A percentile compares a stretch with the other conserved stretches of the same genome.
phyloP scores from a whole-genome alignment of 2,329 filamentous ascomycete species.

The Phaeosphaeriaceae sp. region DNA sequence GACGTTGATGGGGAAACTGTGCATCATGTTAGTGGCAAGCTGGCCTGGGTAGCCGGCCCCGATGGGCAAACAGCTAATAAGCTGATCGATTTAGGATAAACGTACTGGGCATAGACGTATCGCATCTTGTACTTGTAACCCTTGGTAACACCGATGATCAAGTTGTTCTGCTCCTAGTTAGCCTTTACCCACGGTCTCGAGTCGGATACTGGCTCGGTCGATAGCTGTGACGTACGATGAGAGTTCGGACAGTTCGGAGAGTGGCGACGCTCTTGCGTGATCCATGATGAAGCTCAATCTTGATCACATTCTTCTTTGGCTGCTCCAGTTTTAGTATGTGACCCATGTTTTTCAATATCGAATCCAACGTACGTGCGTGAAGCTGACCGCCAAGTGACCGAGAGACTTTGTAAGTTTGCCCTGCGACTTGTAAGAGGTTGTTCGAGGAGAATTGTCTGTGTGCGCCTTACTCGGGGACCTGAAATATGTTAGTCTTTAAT shows the following conservation, averaged over 20 bases:
- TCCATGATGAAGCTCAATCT: constrained; percentile 99
- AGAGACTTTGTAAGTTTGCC: constrained; percentile 98
- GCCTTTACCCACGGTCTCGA: constrained; percentile 13
- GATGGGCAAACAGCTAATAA: background rate
- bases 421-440: constrained; percentile 48
- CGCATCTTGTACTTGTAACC: constrained; percentile 99
- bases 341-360: constrained; percentile 1
- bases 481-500: constrained; percentile 20
- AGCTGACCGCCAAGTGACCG: constrained; percentile 94
- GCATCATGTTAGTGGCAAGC: constrained; percentile 16
- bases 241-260: constrained; percentile 94
- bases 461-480: constrained; percentile 42
- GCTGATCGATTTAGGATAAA: constrained; percentile 9
- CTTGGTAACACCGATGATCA: constrained; percentile 98
- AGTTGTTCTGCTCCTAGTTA: constrained; percentile 70
- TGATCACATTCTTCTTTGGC: constrained; percentile 83
- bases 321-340: constrained; percentile 27
- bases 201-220: background rate
- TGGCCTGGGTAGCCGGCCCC: background rate
- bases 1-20: constrained; percentile 98
- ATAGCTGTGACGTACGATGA: constrained; percentile 66
- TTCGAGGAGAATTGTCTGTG: constrained; percentile 11
- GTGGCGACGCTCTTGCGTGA: constrained; percentile 96
- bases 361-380: constrained; percentile 65
- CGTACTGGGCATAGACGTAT: constrained; percentile 93